phyloP scores from a whole-genome alignment of 2,329 filamentous ascomycete genomes.

The Venturia aucupariae region DNA sequence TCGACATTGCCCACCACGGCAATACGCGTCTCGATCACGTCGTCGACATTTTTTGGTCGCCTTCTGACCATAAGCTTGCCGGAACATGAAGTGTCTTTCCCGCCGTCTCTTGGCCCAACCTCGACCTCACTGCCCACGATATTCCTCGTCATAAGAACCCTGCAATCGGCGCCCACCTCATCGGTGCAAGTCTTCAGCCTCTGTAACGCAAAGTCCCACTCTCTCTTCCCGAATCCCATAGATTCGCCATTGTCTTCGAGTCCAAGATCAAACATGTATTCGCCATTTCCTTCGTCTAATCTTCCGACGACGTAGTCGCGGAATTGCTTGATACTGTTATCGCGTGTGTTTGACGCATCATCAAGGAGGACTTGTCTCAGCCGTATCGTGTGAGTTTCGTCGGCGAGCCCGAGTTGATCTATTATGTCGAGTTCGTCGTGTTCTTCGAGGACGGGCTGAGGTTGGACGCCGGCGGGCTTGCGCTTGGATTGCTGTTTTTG shows the following conservation, averaged over 20 bases:
- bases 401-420: conserved; percentile 64
- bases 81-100: conserved; percentile 63
- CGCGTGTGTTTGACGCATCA: conserved; percentile 39
- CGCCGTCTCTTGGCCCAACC: conserved; percentile 47
- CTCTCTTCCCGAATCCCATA: conserved; percentile 63
- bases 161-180: conserved; percentile 61
- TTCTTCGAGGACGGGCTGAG: conserved; percentile 42
- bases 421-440: conserved; percentile 87
- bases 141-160: conserved; percentile 80
- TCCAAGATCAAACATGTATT: conserved; percentile 85
- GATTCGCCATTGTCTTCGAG: conserved; percentile 82
- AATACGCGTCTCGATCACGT: conserved; percentile 91
- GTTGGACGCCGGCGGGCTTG: conserved; percentile 22
- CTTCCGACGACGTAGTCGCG: conserved; percentile 56
- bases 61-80: conserved; percentile 83
- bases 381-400: conserved; percentile 56
- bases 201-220: conserved; percentile 66
- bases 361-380: conserved; percentile 70
- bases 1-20: conserved; percentile 97
- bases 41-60: conserved; percentile 63
- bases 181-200: conserved; percentile 58
- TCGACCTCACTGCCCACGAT: conserved; percentile 59
- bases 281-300: conserved; percentile 74
- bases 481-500: conserved; percentile 81
- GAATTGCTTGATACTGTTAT: conserved; percentile 54